Evolutionary conservation across 2,329 filamentous ascomycete species (phyloP).

Genomic region (Epichloe elymi): DNA sequence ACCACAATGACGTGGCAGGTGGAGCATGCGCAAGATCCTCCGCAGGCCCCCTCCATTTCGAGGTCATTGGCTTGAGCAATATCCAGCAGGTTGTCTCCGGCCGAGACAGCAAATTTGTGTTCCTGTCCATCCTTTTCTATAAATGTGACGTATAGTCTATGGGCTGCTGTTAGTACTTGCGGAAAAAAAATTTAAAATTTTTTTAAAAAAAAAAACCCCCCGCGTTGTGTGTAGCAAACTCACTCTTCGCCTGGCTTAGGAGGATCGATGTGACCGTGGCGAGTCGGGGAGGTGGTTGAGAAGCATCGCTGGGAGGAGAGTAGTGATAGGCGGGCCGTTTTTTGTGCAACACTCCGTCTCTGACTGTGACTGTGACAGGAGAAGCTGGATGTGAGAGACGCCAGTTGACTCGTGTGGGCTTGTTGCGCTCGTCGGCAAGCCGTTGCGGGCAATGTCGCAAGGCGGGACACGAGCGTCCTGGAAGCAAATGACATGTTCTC

Average conservation of each 20-base stretch:
- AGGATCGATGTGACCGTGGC: constrained; percentile 68
- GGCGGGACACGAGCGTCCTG: constrained; percentile 19
- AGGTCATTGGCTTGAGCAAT: constrained; percentile 90
- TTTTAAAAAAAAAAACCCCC: too few relatives aligned
- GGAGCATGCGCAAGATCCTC: constrained; percentile 84
- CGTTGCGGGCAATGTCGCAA: constrained; percentile 19
- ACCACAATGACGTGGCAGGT: constrained; percentile 84
- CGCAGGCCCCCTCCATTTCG: constrained; percentile 95
- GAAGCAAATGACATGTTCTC: constrained; percentile 17
- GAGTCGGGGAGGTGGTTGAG: constrained; percentile 44
- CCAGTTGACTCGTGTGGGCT: constrained; percentile 9
- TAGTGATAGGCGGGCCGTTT: neutral
- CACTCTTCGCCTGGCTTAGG: constrained; percentile 91
- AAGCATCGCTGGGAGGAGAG: constrained; percentile 36
- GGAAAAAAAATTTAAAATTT: too few relatives aligned
- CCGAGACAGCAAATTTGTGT: constrained; percentile 64
- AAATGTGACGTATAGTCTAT: constrained; percentile 76
- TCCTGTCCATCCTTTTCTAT: constrained; percentile 77
- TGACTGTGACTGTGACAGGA: neutral
- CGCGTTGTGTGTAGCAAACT: constrained; percentile 19
- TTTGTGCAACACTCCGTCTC: neutral
- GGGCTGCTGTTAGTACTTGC: neutral
- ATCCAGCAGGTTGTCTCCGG: constrained; percentile 87
- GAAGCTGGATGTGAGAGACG: neutral
- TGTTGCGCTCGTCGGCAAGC: constrained; percentile 17